phyloP scores from a whole-genome alignment of 208 protist genomes.

The Tritrichomonas foetus region DNA sequence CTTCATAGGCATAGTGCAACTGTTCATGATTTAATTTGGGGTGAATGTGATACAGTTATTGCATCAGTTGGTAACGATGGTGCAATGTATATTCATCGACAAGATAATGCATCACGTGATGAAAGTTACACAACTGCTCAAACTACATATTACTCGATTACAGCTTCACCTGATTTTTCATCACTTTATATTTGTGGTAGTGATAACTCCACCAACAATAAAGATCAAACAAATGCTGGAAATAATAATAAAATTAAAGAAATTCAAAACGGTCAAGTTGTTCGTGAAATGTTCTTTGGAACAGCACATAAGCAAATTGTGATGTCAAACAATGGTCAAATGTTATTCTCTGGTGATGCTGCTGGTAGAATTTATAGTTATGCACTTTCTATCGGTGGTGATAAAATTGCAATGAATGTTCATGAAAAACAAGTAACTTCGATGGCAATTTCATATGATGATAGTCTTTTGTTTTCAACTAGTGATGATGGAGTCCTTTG shows the following conservation, averaged over 20 bases:
- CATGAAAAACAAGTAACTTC: slow-evolving; percentile 61
- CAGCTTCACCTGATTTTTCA: not conserved
- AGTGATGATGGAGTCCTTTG: slow-evolving; percentile 68
- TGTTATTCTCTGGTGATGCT: slow-evolving; percentile 80
- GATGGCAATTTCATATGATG: slow-evolving; percentile 76
- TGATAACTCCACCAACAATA: slow-evolving; percentile 77
- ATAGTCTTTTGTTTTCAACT: slow-evolving; percentile 77
- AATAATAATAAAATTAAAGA: slow-evolving; percentile 40
- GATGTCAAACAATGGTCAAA: slow-evolving; percentile 72
- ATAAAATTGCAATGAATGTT: slow-evolving; percentile 35
- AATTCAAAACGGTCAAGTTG: slow-evolving; percentile 58
- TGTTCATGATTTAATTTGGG: slow-evolving; percentile 57
- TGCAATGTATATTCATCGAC: slow-evolving; percentile 61
- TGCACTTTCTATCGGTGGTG: slow-evolving; percentile 65
- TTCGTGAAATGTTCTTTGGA: slow-evolving; percentile 61
- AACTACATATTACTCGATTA: not conserved
- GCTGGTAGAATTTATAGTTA: slow-evolving; percentile 78
- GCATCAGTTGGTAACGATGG: slow-evolving; percentile 81
- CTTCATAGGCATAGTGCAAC: slow-evolving; percentile 86
- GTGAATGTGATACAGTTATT: slow-evolving; percentile 74
- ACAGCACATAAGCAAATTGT: slow-evolving; percentile 68
- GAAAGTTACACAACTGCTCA: not conserved
- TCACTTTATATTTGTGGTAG: slow-evolving; percentile 71
- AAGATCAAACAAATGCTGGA: slow-evolving; percentile 47
- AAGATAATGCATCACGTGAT: not conserved